Percentiles rank a stretch among this genome's conserved stretches.
Conservation (phyloP, 1,284 basidiomycete species). For the Sanghuangporus baumii region DNA sequence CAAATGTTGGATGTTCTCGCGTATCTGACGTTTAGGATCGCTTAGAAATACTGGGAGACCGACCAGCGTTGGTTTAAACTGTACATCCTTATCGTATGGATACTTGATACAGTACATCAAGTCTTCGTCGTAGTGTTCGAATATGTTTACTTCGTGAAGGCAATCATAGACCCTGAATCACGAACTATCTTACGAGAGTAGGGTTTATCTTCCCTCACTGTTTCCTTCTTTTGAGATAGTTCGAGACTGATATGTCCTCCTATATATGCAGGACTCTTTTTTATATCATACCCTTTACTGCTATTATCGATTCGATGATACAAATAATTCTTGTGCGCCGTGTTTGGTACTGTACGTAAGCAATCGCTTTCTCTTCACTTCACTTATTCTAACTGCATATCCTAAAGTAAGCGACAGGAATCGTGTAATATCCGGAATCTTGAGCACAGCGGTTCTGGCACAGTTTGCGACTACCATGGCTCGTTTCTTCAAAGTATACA, state of each 20-base stretch:
- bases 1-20: neutral
- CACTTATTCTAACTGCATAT: neutral
- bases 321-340: neutral
- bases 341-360: neutral
- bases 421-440: neutral
- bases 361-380: neutral
- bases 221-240: no score
- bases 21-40: neutral
- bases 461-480: neutral
- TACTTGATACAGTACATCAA: conserved; percentile 6
- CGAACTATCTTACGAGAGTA: neutral
- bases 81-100: neutral
- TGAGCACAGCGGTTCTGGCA: neutral
- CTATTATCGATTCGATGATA: neutral
- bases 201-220: no score
- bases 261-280: neutral
- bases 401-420: conserved; percentile 1
- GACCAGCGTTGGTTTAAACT: neutral
- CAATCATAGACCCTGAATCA: neutral
- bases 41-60: neutral
- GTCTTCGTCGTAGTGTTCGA: neutral
- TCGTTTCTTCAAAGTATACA: neutral
- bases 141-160: conserved; percentile 8
- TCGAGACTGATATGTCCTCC: neutral
- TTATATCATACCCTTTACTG: neutral